Evolutionary conservation across 768 basidiomycete species (phyloP), one percentile per base, ranked within the genome.

Genomic region (Collybia sp.): DNA sequence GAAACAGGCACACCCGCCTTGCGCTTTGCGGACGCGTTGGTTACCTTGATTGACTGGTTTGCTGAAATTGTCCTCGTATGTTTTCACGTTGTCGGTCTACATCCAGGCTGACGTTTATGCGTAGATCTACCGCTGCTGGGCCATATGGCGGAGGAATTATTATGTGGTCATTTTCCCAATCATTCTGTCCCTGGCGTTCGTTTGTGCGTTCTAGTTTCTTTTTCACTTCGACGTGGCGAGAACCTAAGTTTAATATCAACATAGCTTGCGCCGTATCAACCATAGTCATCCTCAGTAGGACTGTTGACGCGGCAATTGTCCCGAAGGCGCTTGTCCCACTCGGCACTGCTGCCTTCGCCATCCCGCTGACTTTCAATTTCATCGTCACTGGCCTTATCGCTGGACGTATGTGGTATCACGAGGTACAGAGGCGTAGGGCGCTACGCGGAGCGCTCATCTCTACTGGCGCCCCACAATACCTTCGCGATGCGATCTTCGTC

Each of bases 361-460:
- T 75, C 31, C 69, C 73, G 3, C 62, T 75, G 31, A 62, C 60
- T 43, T 65, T 70, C 5, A 76, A 75, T 46, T 42, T 69, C 52
- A 44, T 74, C 18, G 61, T 73, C 30, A 74, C 72, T 5, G 39
- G 44, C 11, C 65, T 76, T 56, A 74, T 74, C 39, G 63, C 65
- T 15, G 57, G 44, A 32, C 69, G 67, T 30, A 67, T 76, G 20
- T 72, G 65, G 67, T 45, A 51, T 33, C 42, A 30, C 11, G 25
- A 18, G 25, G 13, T 13, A 16, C 42, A 43, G 30, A 43, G 32
- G 5, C n/a, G 32, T 30, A 12, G 30, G 19, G n/a, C 32, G 12
- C 15, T 43, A 31, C 48, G 53, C 36, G 1, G 43, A 11, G 39
- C 47, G n/a, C 41, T 50, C 17, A 42, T 56, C 6, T 45, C 43